A percentile compares a stretch with the other conserved stretches of the same genome.
Conservation (phyloP, 2,329 filamentous ascomycete genomes). For the Emmonsiellopsis sp. region DNA sequence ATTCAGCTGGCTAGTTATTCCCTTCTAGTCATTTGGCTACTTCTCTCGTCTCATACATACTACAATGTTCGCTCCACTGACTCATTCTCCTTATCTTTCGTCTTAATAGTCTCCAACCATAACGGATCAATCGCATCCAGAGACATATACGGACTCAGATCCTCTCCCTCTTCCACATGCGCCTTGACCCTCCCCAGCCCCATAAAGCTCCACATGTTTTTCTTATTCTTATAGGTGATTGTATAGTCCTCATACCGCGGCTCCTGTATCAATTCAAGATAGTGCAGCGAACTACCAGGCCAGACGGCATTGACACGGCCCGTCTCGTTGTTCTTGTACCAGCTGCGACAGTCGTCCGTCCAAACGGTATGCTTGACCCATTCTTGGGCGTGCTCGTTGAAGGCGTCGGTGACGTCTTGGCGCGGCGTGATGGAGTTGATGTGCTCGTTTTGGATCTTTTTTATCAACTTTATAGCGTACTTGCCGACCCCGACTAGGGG, state of each 20-base stretch:
- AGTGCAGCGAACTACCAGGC: slow-evolving; percentile 44
- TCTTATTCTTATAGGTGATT: slow-evolving; percentile 18
- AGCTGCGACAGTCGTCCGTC: slow-evolving; percentile 18
- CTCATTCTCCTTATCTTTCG: slow-evolving; percentile 5
- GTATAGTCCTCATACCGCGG: slow-evolving; percentile 38
- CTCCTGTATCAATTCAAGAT: slow-evolving; percentile 31
- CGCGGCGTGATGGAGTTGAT: slow-evolving; percentile 21
- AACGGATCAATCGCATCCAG: slow-evolving; percentile 24
- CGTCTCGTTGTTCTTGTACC: slow-evolving; percentile 26
- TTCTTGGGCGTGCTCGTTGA: slow-evolving; percentile 24
- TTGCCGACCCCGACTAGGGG: slow-evolving; percentile 15
- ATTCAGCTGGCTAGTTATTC: too few species aligned
- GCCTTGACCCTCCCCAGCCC: slow-evolving; percentile 23
- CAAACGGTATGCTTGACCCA: slow-evolving; percentile 24
- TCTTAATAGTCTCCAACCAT: slow-evolving; percentile 21
- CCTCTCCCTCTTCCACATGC: slow-evolving; percentile 15
- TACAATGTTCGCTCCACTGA: background rate
- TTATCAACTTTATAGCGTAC: slow-evolving; percentile 21
- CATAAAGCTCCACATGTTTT: slow-evolving; percentile 23
- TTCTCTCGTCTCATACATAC: too few species aligned
- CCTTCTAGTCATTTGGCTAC: too few species aligned
- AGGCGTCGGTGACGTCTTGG: slow-evolving; percentile 25
- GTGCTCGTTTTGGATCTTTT: slow-evolving; percentile 24
- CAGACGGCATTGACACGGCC: slow-evolving; percentile 40
- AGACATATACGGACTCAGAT: slow-evolving; percentile 23